Evolutionary conservation across 1,139 yeast genomes (phyloP), one percentile per base, ranked within the genome.

Genomic region (Pichia norvegensis): DNA sequence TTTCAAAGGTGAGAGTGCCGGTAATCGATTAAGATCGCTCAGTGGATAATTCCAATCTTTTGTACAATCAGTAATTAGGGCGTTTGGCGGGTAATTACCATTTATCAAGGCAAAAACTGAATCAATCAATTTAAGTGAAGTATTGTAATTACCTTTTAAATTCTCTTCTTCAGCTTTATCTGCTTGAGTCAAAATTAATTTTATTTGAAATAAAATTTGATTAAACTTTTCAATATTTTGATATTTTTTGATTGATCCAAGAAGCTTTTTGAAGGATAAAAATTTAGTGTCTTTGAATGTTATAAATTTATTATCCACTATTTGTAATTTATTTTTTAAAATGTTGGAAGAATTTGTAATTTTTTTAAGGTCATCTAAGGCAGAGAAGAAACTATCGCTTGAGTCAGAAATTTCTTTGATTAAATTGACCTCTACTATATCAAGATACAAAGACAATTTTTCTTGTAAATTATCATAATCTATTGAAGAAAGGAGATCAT

Each of bases 361-460:
- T 10, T 69, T 71, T 53, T 78, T 74, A 49, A 94, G 74, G 55
- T 86, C 95, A 46, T 81, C 88, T 47, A 94, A 68, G 0, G 96
- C 90, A 44, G 78, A 78, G 64, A 90, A 88, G 60, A 92, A 92
- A 4, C 90, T 81, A 49, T 79, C 79, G 0, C 96, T 85, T 0
- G 95, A 83, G 54, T 78, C 78, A 11, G 95, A 83, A 35, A 92
- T 88, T 61, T 90, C 96, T 41, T 77, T 73, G 20, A 90, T 84
- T 41, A 92, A 67, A 52, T 84, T 81, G 38, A 85, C 69, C 63
- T 92, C 98, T 1, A 92, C 90, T 1, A 81, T 72, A 62, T 92
- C 98, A 48, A 92, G 69, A 60, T 88, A 87, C 65, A 81, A 79
- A 2, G 94, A 84, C 38, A 92, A 68, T 56, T 79, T 80, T 41